Evolutionary conservation across 331 rosid genomes (phyloP).

Genomic region (Rhamnella rubrinervis): DNA sequence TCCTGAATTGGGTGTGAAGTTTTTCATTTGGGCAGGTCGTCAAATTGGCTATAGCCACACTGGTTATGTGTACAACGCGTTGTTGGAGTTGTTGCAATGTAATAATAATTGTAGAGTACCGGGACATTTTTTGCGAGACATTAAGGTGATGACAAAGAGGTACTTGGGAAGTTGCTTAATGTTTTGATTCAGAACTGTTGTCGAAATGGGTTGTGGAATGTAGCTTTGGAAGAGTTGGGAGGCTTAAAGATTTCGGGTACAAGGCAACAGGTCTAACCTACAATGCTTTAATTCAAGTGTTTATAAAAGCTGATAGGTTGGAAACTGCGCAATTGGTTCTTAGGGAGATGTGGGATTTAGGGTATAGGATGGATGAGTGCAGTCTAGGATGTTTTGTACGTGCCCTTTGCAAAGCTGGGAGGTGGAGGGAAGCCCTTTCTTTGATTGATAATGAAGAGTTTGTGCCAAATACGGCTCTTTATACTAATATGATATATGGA

Average conservation of each 20-base stretch:
- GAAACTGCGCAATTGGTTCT: conserved; percentile 74
- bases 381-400: conserved; percentile 62
- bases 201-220: conserved; percentile 74
- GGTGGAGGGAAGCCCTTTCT: conserved; percentile 63
- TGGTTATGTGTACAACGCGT: conserved; percentile 40
- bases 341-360: conserved; percentile 71
- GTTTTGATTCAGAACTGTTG: conserved; percentile 70
- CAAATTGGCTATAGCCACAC: conserved; percentile 83
- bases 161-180: conserved; percentile 75
- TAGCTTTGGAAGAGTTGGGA: conserved; percentile 82
- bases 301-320: conserved; percentile 60
- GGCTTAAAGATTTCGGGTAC: conserved; percentile 85
- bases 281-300: conserved; percentile 80
- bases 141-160: conserved; percentile 55
- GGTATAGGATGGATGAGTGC: conserved; percentile 67
- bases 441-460: conserved; percentile 63
- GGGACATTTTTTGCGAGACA: conserved; percentile 42
- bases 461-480: conserved; percentile 61
- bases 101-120: conserved; percentile 41
- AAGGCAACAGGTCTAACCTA: conserved; percentile 65
- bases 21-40: conserved; percentile 84
- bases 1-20: conserved; percentile 58
- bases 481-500: conserved; percentile 82
- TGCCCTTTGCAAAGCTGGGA: conserved; percentile 68
- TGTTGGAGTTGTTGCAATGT: conserved; percentile 48